These are phyloP conservation scores for Ophiocordyceps camponoti-rufipedis DNA, from an alignment of 2,329 filamentous ascomycete species.

Conservation along the genomic window DNA sequence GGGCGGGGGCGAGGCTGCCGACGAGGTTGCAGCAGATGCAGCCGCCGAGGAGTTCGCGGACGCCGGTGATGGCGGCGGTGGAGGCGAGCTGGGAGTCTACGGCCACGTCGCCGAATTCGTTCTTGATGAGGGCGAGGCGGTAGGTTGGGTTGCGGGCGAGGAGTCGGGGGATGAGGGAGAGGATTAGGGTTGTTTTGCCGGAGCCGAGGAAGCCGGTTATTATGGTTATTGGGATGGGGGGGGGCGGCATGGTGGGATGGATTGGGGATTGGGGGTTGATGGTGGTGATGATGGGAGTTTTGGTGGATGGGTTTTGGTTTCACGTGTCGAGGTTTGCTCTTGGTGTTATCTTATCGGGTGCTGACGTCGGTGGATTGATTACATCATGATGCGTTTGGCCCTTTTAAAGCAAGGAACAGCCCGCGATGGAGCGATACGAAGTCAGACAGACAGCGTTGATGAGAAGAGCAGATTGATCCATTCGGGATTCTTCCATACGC, in stretches of 20 bases:
- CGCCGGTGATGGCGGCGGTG: slow-evolving; percentile 67
- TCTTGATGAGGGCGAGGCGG: slow-evolving; percentile 87
- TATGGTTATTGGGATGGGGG: slow-evolving; percentile 77
- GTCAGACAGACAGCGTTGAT: neutral
- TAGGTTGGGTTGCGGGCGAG: slow-evolving; percentile 53
- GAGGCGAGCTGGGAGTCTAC: slow-evolving; percentile 84
- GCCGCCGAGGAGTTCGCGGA: slow-evolving; percentile 84
- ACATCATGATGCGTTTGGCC: neutral
- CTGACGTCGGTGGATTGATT: neutral
- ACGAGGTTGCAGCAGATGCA: slow-evolving; percentile 99
- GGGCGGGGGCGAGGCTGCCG: slow-evolving; percentile 67
- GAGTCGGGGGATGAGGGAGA: slow-evolving; percentile 86
- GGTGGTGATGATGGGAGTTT: neutral
- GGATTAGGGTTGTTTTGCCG: slow-evolving; percentile 88
- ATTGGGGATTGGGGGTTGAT: neutral
- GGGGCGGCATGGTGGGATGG: slow-evolving; percentile 9
- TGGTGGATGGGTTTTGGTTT: neutral
- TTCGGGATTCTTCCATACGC: too few relatives aligned
- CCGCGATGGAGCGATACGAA: neutral
- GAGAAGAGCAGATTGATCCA: too few relatives aligned
- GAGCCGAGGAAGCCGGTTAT: slow-evolving; percentile 92
- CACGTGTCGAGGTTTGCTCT: neutral
- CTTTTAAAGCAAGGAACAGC: too few relatives aligned
- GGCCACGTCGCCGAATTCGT: slow-evolving; percentile 91
- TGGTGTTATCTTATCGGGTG: slow-evolving; percentile 1